phyloP scores from a whole-genome alignment of 78 protist genomes.

The Planoprotostelium fungivorum region DNA sequence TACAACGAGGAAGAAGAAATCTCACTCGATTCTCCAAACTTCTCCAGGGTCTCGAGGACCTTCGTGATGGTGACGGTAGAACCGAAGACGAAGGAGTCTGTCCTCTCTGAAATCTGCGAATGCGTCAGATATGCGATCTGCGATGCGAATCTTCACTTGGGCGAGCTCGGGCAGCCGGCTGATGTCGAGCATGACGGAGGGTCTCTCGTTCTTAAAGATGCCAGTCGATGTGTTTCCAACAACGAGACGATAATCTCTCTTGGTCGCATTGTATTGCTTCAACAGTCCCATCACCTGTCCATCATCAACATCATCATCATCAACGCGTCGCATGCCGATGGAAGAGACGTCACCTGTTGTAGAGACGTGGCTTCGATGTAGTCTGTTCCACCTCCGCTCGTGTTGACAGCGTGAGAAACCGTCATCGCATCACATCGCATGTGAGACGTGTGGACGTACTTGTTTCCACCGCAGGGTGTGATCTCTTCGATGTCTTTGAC shows the following conservation, averaged over 20 bases:
- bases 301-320: too few species aligned
- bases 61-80: not conserved
- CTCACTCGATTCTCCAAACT: not conserved
- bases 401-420: not conserved
- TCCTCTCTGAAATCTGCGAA: not conserved
- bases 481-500: not conserved
- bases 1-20: not conserved
- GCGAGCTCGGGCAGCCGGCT: not conserved
- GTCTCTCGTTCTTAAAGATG: not conserved
- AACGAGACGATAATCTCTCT: not conserved
- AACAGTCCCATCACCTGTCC: not conserved
- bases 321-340: not conserved
- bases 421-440: not conserved
- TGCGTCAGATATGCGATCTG: not conserved
- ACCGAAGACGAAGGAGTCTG: not conserved
- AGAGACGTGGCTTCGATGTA: not conserved
- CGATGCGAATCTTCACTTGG: not conserved
- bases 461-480: not conserved
- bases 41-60: not conserved
- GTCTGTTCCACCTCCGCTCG: not conserved
- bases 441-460: not conserved
- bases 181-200: not conserved
- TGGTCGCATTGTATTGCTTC: not conserved
- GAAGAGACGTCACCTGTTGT: not conserved
- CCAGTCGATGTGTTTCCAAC: not conserved